phyloP scores from a whole-genome alignment of 1,284 basidiomycete genomes.

The Coriolopsis trogii region DNA sequence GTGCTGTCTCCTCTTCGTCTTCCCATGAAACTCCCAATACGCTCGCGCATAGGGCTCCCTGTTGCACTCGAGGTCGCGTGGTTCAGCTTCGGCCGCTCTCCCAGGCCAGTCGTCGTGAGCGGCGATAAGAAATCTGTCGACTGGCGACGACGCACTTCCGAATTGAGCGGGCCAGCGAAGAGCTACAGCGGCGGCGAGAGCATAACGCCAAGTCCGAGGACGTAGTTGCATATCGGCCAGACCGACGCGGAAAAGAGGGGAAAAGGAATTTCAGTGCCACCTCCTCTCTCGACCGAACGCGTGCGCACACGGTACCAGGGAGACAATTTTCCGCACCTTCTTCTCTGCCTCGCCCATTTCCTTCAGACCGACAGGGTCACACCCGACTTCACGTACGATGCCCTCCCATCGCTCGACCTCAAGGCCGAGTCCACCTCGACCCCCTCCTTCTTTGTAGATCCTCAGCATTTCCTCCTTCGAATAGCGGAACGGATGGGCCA shows the following conservation, averaged over 20 bases:
- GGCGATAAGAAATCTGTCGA: conserved; percentile 70
- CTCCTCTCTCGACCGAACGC: neutral
- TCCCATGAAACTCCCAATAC: conserved; percentile 60
- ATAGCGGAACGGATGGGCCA: conserved; percentile 81
- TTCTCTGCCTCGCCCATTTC: conserved; percentile 85
- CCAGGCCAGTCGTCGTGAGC: conserved; percentile 48
- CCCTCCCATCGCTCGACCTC: conserved; percentile 88
- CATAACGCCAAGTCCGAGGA: no score
- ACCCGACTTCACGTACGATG: conserved; percentile 75
- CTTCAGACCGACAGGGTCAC: conserved; percentile 75
- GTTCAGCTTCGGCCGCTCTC: conserved; percentile 60
- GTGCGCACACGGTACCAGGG: conserved; percentile 1
- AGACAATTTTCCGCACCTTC: conserved; percentile 62
- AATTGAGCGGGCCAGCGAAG: conserved; percentile 75
- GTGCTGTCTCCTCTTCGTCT: conserved; percentile 65
- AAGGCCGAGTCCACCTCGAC: conserved; percentile 73
- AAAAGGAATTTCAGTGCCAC: conserved; percentile 15
- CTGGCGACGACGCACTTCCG: conserved; percentile 80
- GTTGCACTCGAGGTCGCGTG: conserved; percentile 49
- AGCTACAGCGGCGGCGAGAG: conserved; percentile 59
- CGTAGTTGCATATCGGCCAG: no score
- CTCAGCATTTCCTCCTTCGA: conserved; percentile 83
- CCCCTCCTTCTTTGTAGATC: conserved; percentile 82
- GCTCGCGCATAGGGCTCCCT: conserved; percentile 65
- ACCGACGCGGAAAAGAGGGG: neutral